Conservation (phyloP, 352 stramenopile genomes). For the Peronospora tabacina region DNA sequence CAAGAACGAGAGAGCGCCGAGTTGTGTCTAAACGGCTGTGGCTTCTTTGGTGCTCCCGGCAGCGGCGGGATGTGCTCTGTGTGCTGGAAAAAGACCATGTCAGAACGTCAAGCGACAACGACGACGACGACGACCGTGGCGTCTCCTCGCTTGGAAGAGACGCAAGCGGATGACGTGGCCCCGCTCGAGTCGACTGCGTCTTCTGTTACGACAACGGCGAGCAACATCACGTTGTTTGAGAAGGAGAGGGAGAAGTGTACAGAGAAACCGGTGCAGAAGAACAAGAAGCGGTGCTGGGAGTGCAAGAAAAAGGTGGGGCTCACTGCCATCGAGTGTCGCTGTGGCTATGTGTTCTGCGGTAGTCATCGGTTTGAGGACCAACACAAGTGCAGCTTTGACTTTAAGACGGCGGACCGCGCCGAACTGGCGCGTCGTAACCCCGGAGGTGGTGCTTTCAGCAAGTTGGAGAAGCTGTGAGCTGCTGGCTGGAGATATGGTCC, state of each 20-base stretch:
- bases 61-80: slow-evolving; percentile 78
- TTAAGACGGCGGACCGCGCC: slow-evolving; percentile 66
- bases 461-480: slow-evolving; percentile 18
- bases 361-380: slow-evolving; percentile 83
- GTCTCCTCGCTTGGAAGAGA: slow-evolving; percentile 16
- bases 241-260: slow-evolving; percentile 11
- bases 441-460: slow-evolving; percentile 75
- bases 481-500: background rate
- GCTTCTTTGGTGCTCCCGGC: slow-evolving; percentile 65
- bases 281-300: slow-evolving; percentile 86
- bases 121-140: slow-evolving; percentile 3
- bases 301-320: slow-evolving; percentile 90
- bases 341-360: slow-evolving; percentile 84
- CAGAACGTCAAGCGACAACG: slow-evolving; percentile 53
- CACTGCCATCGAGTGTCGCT: slow-evolving; percentile 85
- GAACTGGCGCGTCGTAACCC: slow-evolving; percentile 75
- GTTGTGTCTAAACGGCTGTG: slow-evolving; percentile 66
- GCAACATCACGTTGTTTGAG: slow-evolving; percentile 49
- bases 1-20: slow-evolving; percentile 72
- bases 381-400: slow-evolving; percentile 83
- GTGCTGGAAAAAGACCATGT: slow-evolving; percentile 84
- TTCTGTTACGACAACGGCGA: slow-evolving; percentile 6
- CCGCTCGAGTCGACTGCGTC: slow-evolving; percentile 34
- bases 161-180: slow-evolving; percentile 13
- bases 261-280: slow-evolving; percentile 74